These are phyloP conservation scores for Acanthamoeba culbertsoni DNA, from an alignment of 208 protist genomes.

Conservation along the genomic window DNA sequence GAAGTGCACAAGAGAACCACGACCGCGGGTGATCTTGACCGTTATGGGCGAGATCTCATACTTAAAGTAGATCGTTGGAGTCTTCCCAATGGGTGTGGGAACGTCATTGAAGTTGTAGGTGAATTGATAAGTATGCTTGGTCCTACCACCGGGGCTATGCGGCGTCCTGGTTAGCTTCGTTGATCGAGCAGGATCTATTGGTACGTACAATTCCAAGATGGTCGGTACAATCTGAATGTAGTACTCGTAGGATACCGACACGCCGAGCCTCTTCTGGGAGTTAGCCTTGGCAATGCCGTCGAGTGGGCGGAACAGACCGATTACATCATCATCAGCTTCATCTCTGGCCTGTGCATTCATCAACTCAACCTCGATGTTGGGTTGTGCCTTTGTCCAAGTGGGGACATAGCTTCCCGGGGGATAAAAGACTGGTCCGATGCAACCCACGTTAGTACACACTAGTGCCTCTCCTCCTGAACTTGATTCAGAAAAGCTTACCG, in stretches of 20 bases:
- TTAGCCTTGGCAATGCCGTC: not conserved
- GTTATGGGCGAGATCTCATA: conserved; percentile 49
- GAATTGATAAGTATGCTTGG: conserved; percentile 50
- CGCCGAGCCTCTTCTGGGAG: not conserved
- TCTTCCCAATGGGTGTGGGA: not conserved
- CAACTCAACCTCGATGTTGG: not conserved
- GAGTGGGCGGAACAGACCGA: conserved; percentile 22
- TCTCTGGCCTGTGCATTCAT: not conserved
- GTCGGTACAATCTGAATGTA: conserved; percentile 55
- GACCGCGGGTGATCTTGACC: conserved; percentile 10
- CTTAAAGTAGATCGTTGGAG: conserved; percentile 31
- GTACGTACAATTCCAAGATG: not conserved
- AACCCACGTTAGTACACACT: too few relatives aligned
- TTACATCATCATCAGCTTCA: not conserved
- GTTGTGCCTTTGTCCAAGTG: not conserved
- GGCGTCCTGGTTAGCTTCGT: not conserved
- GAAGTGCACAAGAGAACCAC: conserved; percentile 24
- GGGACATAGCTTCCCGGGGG: not conserved
- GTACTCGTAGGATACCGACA: conserved; percentile 32
- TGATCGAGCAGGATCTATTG: not conserved
- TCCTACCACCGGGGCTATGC: not conserved
- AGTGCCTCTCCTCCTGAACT: too few relatives aligned
- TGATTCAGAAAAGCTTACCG: not conserved
- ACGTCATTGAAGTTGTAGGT: conserved; percentile 52
- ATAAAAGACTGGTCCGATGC: not conserved